Base-by-base conservation (phyloP, 2,329 filamentous ascomycete species). In the Hawksworthiomyces lignivorus region DNA sequence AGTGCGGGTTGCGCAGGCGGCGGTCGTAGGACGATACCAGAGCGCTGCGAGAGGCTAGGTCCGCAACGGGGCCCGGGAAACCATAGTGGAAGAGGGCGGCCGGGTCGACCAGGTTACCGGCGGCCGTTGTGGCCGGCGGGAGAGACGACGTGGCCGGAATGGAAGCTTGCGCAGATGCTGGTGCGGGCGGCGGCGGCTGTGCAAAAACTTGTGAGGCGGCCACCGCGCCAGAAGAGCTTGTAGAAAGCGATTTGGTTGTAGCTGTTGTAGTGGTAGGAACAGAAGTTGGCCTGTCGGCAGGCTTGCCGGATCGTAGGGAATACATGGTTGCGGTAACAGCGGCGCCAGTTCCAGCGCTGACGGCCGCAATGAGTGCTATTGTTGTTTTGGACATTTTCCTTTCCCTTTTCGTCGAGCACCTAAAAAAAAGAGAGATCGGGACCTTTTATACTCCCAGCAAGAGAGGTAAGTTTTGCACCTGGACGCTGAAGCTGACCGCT, bases 21-120 rank as follows among this genome's bases (percentile, higher is more conserved):
- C 92, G 87, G 67, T 98, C 90, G 74, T 83, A 98, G 54, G 84
- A 82, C 24, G 89, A 94, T 50, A 89, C 75, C 41, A 97, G 75
- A 26, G 87, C 84, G 20, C 78, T 69, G 28, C 87, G 82, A 42
- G 74, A 75, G 42, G 88, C 82, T 32, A 94, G 72, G 64, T 98
- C 92, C 55, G 82, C 74, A 29, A 95, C 69, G 24, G 92, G 92
- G 45, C 92, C 92, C 0, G 92, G 90, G 64, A 97, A 96, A 55
- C 92, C 85, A 60, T 90, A 90, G 53, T 88, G 76, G 63, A 88
- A 85, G 52, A 90, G 73, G 11, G 85, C 85, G 28, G 80, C 68
- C 4, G 86, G 84, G 62, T 90, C 75, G 56, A 89, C 83, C 27
- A 74, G 77, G 10, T 65, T 56, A 38, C 21, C 28, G 22, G 62